Conservation (phyloP, 164 flowering plant genomes). For the Vitis riparia region DNA sequence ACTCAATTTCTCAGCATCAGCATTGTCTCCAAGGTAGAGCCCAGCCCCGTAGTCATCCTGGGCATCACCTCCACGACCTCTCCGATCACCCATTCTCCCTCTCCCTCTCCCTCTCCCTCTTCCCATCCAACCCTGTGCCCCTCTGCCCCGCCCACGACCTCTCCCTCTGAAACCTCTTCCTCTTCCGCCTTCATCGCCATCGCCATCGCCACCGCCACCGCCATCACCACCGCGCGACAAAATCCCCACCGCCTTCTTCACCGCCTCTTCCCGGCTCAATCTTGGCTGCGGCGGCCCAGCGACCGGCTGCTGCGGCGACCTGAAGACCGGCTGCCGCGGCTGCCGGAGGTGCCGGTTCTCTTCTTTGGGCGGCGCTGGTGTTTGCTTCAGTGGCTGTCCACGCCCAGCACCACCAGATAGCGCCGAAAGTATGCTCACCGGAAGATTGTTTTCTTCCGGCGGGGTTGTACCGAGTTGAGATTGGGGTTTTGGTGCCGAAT, state of each 20-base stretch:
- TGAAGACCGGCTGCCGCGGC: neutral
- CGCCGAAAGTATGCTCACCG: slow-evolving; percentile 16
- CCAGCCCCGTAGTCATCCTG: slow-evolving; percentile 26
- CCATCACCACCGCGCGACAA: slow-evolving; percentile 28
- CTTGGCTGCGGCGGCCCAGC: slow-evolving; percentile 9
- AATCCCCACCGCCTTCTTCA: slow-evolving; percentile 39
- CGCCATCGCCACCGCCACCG: slow-evolving; percentile 2
- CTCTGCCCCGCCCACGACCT: slow-evolving; percentile 9
- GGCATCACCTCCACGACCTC: slow-evolving; percentile 22
- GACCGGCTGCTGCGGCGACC: neutral
- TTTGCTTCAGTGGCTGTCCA: slow-evolving; percentile 38
- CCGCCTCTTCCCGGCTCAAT: slow-evolving; percentile 46
- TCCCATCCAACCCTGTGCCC: neutral
- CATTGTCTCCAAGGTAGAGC: slow-evolving; percentile 47
- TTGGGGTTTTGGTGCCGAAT: neutral
- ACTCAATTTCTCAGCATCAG: slow-evolving; percentile 63
- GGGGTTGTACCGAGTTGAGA: neutral
- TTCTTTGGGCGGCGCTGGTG: slow-evolving; percentile 17
- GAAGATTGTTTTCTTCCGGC: slow-evolving; percentile 15
- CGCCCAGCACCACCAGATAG: slow-evolving; percentile 54
- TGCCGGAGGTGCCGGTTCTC: slow-evolving; percentile 60
- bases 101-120: slow-evolving; percentile 10
- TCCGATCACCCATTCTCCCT: slow-evolving; percentile 10
- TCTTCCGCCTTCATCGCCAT: slow-evolving; percentile 7
- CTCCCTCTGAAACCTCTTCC: slow-evolving; percentile 21